These are phyloP conservation scores for Karstenula rhodostoma DNA, from an alignment of 2,329 filamentous ascomycete species.

Conservation along the genomic window DNA sequence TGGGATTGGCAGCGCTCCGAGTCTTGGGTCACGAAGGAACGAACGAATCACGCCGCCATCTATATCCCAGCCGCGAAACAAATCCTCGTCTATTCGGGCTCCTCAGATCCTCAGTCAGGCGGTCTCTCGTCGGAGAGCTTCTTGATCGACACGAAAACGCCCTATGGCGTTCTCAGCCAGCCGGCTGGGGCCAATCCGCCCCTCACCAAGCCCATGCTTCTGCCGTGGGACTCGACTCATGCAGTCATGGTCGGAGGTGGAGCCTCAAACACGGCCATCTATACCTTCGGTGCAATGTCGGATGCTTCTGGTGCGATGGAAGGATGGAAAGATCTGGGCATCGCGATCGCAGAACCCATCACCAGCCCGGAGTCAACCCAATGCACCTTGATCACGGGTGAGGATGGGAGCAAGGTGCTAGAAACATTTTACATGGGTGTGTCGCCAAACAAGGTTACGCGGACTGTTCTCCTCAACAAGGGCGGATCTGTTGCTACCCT, in stretches of 20 bases:
- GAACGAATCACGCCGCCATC: constrained; percentile 76
- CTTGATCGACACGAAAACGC: constrained; percentile 70
- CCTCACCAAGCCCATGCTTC: constrained; percentile 72
- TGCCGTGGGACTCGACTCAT: constrained; percentile 75
- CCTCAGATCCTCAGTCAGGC: constrained; percentile 63
- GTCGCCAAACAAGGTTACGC: constrained; percentile 77
- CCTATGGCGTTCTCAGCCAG: constrained; percentile 68
- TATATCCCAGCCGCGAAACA: constrained; percentile 75
- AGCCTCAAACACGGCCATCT: constrained; percentile 71
- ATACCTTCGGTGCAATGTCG: constrained; percentile 68
- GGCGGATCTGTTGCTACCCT: constrained; percentile 61
- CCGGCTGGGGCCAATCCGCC: constrained; percentile 62
- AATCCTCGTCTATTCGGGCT: constrained; percentile 84
- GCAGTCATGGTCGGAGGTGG: constrained; percentile 73
- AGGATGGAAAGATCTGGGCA: constrained; percentile 74
- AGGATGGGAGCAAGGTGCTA: constrained; percentile 80
- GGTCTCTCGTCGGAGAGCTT: constrained; percentile 77
- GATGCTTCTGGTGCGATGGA: constrained; percentile 20
- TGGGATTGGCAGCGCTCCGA: constrained; percentile 66
- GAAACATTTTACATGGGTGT: constrained; percentile 78
- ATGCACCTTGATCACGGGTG: constrained; percentile 71
- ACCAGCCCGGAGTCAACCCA: constrained; percentile 67
- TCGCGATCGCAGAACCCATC: constrained; percentile 68
- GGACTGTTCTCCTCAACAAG: constrained; percentile 71
- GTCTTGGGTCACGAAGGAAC: constrained; percentile 68